Evolutionary conservation across 805 yeast species (phyloP).

Genomic region (Priceomyces fermenticarens): DNA sequence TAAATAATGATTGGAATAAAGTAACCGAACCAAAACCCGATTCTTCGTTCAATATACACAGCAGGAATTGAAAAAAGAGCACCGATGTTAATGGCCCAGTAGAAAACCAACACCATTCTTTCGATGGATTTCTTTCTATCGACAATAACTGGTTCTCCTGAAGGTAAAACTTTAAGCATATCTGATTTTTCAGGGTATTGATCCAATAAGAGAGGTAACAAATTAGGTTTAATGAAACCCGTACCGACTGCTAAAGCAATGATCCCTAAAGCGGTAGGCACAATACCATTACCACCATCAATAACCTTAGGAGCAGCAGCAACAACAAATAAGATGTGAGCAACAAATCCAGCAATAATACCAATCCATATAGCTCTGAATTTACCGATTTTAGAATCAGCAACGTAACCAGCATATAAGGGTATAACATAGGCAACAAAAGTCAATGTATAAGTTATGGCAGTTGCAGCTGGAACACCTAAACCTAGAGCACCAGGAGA

Average conservation of each 20-base stretch:
- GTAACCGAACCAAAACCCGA: constrained; percentile 56
- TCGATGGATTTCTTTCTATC: constrained; percentile 44
- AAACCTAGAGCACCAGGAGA: constrained; percentile 50
- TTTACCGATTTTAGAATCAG: constrained; percentile 48
- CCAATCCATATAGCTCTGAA: constrained; percentile 50
- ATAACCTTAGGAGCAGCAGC: constrained; percentile 45
- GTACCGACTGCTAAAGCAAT: constrained; percentile 44
- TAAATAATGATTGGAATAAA: constrained; percentile 41
- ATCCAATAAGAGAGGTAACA: constrained; percentile 48
- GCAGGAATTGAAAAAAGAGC: constrained; percentile 54
- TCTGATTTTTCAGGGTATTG: constrained; percentile 54
- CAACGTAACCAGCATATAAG: constrained; percentile 49
- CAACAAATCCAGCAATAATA: constrained; percentile 43
- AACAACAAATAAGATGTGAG: constrained; percentile 47
- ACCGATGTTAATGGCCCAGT: constrained; percentile 56
- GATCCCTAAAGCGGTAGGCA: constrained; percentile 40
- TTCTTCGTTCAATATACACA: constrained; percentile 47
- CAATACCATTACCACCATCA: constrained; percentile 34
- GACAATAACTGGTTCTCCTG: constrained; percentile 65
- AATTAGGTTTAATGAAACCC: constrained; percentile 54
- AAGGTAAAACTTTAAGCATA: constrained; percentile 52
- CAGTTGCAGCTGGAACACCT: constrained; percentile 46
- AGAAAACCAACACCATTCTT: constrained; percentile 45
- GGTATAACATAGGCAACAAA: constrained; percentile 52
- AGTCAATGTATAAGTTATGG: constrained; percentile 43